Evolutionary conservation across 805 yeast genomes (phyloP).

Genomic region (Sugiyamaella chiloensis): DNA sequence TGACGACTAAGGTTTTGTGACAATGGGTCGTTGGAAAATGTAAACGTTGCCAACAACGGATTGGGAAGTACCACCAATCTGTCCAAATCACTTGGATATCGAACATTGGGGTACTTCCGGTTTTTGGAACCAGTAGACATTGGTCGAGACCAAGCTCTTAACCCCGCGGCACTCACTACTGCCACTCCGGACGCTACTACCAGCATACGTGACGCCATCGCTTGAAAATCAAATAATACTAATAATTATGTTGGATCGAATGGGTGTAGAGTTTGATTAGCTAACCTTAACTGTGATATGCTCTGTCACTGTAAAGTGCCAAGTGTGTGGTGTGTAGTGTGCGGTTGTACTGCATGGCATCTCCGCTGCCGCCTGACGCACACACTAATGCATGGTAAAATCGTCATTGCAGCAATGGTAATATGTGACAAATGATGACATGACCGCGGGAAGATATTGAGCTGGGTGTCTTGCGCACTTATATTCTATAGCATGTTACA

Average conservation of each 20-base stretch:
- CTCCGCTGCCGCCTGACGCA: too few species aligned
- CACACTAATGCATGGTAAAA: too few species aligned
- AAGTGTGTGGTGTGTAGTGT: too few species aligned
- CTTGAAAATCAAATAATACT: background rate
- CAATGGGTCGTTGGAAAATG: slow-evolving; percentile 58
- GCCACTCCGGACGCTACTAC: background rate
- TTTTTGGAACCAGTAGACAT: background rate
- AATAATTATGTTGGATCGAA: too few species aligned
- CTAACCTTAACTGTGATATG: background rate
- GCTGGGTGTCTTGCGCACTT: too few species aligned
- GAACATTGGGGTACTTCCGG: slow-evolving; percentile 1
- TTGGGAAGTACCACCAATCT: slow-evolving; percentile 39
- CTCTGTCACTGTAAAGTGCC: too few species aligned
- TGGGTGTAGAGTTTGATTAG: slow-evolving; percentile 3
- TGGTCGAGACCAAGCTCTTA: background rate
- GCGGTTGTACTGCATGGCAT: too few species aligned
- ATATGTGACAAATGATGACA: too few species aligned
- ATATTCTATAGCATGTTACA: too few species aligned
- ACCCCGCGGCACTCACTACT: background rate
- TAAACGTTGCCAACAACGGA: slow-evolving; percentile 71
- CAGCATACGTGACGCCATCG: background rate
- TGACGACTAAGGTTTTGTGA: slow-evolving; percentile 63
- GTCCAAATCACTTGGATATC: background rate
- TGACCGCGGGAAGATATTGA: too few species aligned
- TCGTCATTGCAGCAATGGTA: too few species aligned